These are phyloP conservation scores for Solanum sitiens DNA, from an alignment of 257 asterid genomes.

Conservation along the genomic window DNA sequence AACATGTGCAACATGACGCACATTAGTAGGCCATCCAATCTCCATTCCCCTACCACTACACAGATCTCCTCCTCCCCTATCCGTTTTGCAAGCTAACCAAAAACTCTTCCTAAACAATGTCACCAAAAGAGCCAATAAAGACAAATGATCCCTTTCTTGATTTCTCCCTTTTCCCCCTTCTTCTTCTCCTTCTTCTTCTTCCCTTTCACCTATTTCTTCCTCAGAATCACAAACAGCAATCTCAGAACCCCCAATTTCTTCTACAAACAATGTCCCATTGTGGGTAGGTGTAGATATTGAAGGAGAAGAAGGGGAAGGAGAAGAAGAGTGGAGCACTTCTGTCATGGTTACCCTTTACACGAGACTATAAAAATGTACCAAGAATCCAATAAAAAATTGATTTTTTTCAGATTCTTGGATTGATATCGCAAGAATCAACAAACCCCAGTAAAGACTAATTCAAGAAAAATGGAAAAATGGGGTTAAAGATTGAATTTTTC, in stretches of 20 bases:
- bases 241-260: neutral
- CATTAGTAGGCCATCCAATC: conserved; percentile 97
- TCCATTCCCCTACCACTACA: conserved; percentile 41
- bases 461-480: neutral
- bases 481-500: neutral
- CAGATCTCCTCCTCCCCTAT: conserved; percentile 30
- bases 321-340: conserved; percentile 90
- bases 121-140: conserved; percentile 70
- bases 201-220: conserved; percentile 22
- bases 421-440: neutral
- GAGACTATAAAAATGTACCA: neutral
- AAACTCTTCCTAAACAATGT: conserved; percentile 82
- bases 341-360: conserved; percentile 40
- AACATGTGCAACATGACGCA: conserved; percentile 90
- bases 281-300: conserved; percentile 66
- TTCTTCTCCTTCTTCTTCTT: conserved; percentile 13
- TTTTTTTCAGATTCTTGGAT: neutral
- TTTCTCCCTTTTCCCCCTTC: conserved; percentile 16
- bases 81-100: conserved; percentile 67
- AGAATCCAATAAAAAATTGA: conserved; percentile 6
- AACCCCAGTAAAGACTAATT: neutral
- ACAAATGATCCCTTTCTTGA: conserved; percentile 62
- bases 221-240: conserved; percentile 2
- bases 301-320: conserved; percentile 66
- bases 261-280: conserved; percentile 55